Base-by-base conservation (phyloP, 2,329 filamentous ascomycete species). In the Ascochyta rabiei region DNA sequence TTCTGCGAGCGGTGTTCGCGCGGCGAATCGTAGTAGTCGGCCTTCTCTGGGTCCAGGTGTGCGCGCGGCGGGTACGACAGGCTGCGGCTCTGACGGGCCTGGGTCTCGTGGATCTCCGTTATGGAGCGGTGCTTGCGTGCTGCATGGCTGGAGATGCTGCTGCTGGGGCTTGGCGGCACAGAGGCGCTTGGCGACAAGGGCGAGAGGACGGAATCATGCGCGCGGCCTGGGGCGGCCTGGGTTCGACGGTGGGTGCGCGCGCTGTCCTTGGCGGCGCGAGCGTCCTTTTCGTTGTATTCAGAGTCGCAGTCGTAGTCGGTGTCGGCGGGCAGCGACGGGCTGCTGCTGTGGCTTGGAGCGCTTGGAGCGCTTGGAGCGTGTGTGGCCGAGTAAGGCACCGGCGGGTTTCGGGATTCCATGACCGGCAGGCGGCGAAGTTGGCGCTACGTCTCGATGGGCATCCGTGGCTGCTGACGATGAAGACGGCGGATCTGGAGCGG, bases 131-230 rank as follows among this genome's bases (percentile, higher is more conserved):
- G 60, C 23, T 56, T 61, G 33, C 59, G 60, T 18, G 46, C 56
- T 23, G 53, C 59, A n/a, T 40, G 10, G 37, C 65, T 70, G 28
- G 67, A 67, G 61, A 70, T 63, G 67, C 70, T 70, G 65, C 68
- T 70, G 64, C 55, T 50, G 39, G 68, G 69, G 63, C 72, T 75
- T 62, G 72, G 69, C 62, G 70, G 64, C 28, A 64, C 67, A 13
- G 67, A 69, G 23, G 59, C 48, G 53, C 71, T 71, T 37, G 71
- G 72, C 44, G 70, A 74, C 48, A 73, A 71, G 18, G 71, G 71
- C 35, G 73, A 75, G 56, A 76, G 72, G 62, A 76, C 71, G 21
- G 72, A 75, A 58, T 76, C 73, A 57, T 72, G 73, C 10, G 59
- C 60, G 38, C 57, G 67, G 56, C 59, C 60, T 35, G 54, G 55